Base-by-base conservation (phyloP, 2,329 filamentous ascomycete genomes). In the Zymoseptoria passerinii region DNA sequence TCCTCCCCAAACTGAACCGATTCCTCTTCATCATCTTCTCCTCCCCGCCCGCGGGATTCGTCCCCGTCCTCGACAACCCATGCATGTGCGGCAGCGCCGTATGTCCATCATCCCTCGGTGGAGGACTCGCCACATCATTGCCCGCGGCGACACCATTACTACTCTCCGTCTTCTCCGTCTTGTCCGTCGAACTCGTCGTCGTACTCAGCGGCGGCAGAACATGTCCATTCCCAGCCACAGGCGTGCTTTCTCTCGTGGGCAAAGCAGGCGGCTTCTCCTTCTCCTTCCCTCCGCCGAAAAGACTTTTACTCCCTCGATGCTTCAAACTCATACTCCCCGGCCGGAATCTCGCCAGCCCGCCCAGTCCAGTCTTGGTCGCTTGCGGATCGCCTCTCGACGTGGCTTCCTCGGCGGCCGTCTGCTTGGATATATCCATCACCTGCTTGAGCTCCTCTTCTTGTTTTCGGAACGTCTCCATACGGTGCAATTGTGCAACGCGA, bases 301-400 rank as follows among this genome's bases (percentile, higher is more conserved):
- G 58, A 19, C 19, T 52, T 73, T 87, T 90, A 62, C 86, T 83
- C 53, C 88, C 83, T 44, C 35, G 10, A 16, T 44, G 35, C 35
- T 44, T 44, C 77, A 95, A 81, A 63, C 89, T 91, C 76, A 89
- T 92, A 72, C 86, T 90, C 8, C 84, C 84, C 9, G 63, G 64
- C 65, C 85, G 83, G 63, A 88, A 85, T 50, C 89, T 80, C 67
- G 83, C 84, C 49, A 94, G 75, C 28, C 77, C 73, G 7, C 76
- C 63, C n/a, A 56, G 56, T 27, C 50, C 50, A n/a, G 48, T 48
- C 48, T 55, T 58, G 18, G 48, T 58, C 40, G 58, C 63, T 48
- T 69, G 70, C 44, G 57, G 58, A 2, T 67, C 63, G 16, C 62
- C 66, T 52, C 66, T 60, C 23, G 59, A 63, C 58, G 65, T 79